A percentile compares a stretch with the other conserved stretches of the same genome.
phyloP scores from a whole-genome alignment of 179 eudicot genomes.

The Patellifolia procumbens region DNA sequence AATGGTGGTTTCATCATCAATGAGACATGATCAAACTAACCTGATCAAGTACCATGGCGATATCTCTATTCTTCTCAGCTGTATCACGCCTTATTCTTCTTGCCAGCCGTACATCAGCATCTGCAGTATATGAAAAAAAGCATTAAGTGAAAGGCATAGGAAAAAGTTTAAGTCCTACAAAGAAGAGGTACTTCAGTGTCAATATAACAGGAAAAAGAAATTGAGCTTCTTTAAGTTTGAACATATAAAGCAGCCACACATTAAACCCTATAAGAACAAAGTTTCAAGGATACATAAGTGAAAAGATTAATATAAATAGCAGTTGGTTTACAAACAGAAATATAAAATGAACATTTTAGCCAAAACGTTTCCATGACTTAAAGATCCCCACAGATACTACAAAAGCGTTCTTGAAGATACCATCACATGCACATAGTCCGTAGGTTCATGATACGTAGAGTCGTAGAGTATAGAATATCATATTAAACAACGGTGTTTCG shows the following conservation, averaged over 20 bases:
- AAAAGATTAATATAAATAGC: neutral
- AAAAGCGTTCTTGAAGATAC: neutral
- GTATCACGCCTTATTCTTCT: constrained; percentile 97
- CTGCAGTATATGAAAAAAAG: constrained; percentile 69
- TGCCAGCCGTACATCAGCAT: constrained; percentile 94
- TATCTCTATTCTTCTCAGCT: constrained; percentile 79
- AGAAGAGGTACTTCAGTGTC: neutral
- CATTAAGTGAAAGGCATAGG: constrained; percentile 42
- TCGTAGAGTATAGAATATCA: neutral
- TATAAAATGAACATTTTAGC: neutral
- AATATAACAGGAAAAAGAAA: neutral
- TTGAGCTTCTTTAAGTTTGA: neutral
- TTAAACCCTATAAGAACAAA: neutral
- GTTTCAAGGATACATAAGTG: constrained; percentile 8
- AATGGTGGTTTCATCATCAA: neutral
- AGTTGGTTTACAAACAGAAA: neutral
- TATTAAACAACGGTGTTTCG: neutral
- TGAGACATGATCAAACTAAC: constrained; percentile 37
- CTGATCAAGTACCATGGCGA: constrained; percentile 85
- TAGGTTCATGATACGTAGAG: neutral
- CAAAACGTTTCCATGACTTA: neutral
- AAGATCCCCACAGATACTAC: neutral
- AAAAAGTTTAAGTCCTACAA: constrained; percentile 14
- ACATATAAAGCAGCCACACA: neutral
- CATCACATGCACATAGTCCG: neutral